Conservation (phyloP, 2,329 filamentous ascomycete genomes). For the Clonostachys solani region DNA sequence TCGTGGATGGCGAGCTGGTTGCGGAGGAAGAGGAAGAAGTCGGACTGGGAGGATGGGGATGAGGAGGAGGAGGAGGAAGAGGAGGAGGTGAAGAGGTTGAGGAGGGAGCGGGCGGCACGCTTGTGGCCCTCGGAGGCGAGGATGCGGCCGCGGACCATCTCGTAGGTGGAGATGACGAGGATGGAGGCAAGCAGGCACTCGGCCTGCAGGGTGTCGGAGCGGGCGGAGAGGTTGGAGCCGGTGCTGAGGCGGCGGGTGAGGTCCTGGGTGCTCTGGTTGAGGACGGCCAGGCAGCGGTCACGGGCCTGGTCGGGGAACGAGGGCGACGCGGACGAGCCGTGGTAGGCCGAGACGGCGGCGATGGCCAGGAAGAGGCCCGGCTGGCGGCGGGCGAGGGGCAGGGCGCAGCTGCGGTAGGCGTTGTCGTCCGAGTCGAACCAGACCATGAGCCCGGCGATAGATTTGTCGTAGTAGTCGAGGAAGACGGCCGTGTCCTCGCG, state of each 20-base stretch:
- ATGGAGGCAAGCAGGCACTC: constrained; percentile 8
- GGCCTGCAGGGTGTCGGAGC: neutral
- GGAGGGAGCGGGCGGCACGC: too few relatives aligned
- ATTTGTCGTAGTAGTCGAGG: neutral
- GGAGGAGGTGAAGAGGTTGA: too few relatives aligned
- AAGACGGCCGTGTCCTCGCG: neutral
- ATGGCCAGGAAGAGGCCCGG: neutral
- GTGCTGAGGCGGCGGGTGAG: too few relatives aligned
- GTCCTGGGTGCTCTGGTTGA: too few relatives aligned
- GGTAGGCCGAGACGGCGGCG: neutral
- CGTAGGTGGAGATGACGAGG: constrained; percentile 6
- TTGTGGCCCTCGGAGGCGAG: constrained; percentile 2
- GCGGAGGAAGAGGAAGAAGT: constrained; percentile 3
- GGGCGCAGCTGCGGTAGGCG: neutral
- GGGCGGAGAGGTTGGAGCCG: neutral
- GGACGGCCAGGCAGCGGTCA: neutral
- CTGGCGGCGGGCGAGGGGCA: neutral
- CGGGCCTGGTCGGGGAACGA: too few relatives aligned
- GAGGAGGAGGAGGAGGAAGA: too few relatives aligned
- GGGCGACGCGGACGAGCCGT: neutral
- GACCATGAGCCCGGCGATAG: neutral
- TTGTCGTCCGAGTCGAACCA: neutral
- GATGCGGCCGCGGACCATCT: constrained; percentile 5
- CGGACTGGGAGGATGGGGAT: neutral
- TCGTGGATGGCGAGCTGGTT: constrained; percentile 7